These are phyloP conservation scores for Trichophyton equinum DNA, from an alignment of 2,329 filamentous ascomycete genomes.

Conservation along the genomic window DNA sequence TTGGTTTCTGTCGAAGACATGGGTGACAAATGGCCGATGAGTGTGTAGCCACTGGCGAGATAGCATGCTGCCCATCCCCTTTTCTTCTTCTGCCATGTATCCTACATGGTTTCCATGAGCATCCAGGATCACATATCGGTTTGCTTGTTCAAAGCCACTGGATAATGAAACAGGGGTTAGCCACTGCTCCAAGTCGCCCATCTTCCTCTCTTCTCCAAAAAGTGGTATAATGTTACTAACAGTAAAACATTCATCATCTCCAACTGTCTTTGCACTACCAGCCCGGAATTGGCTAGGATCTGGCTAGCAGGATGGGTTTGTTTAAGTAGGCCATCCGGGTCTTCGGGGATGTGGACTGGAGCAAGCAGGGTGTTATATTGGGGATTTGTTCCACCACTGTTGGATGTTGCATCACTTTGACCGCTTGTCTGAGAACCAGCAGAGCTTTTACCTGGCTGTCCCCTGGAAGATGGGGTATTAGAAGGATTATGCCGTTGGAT, in stretches of 20 bases:
- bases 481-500: neutral
- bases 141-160: constrained; percentile 53
- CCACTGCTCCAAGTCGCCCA: neutral
- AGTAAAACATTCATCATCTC: constrained; percentile 55
- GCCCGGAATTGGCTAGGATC: constrained; percentile 47
- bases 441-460: neutral
- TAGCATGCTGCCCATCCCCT: constrained; percentile 44
- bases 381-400: constrained; percentile 34
- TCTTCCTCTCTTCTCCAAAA: neutral
- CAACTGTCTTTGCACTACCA: constrained; percentile 51
- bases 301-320: constrained; percentile 45
- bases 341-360: constrained; percentile 50
- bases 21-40: constrained; percentile 51
- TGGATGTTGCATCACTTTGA: constrained; percentile 14
- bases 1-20: constrained; percentile 50
- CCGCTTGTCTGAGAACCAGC: neutral
- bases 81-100: constrained; percentile 52
- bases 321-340: constrained; percentile 47
- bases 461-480: neutral
- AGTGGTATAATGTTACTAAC: constrained; percentile 18
- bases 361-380: constrained; percentile 43
- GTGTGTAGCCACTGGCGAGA: constrained; percentile 49
- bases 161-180: constrained; percentile 1
- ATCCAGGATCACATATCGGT: constrained; percentile 54
- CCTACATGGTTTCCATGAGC: constrained; percentile 51